Evolutionary conservation across 106 monocot genomes (phyloP), one percentile per base, ranked within the genome.

Genomic region (Gastrodia elata): DNA sequence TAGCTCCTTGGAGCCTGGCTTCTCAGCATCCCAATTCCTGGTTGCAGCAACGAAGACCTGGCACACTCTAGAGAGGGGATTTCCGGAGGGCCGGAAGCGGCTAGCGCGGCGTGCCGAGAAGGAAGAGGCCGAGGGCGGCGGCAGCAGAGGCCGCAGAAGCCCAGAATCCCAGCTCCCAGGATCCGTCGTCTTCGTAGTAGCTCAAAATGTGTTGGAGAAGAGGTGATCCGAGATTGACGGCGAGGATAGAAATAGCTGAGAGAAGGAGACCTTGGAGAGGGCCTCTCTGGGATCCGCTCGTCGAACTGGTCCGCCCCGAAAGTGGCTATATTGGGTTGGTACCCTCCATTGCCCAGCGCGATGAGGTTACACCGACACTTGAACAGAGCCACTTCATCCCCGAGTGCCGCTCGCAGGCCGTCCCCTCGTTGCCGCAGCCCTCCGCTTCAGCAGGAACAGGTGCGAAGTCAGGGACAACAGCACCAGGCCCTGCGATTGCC

Each of bases 171-270:
- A 88, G 33, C 4, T 77, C 75, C 88, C 88, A 88, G 28, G 67
- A 41, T 25, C 88, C 88, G 13, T 74, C 6, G 22, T 88, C 70
- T 33, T 85, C 75, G 8, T 85, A 64, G 80, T 85, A 88, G 44
- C 72, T 80, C 61, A 88, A 46, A 74, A 88, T 58, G 72, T 82
- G 85, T 70, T 88, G 82, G 82, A 85, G 83, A 78, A 88, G 83
- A 52, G 85, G 88, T n/a, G 85, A 83, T 36, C 89, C 89, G 10
- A 89, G 27, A 71, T 85, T 89, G 57, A 85, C 83, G 22, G 79
- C 75, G 10, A 89, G 71, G 76, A n/a, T 85, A 88, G 80, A 88
- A 88, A 73, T 88, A 85, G 64, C 88, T 88, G 73, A 88, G 85
- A 83, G 85, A 88, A 30, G 88, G 67, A 35, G 83, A 42, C 73